Base-by-base conservation (phyloP, 2,329 filamentous ascomycete genomes). In the Lasiodiplodia citricola region DNA sequence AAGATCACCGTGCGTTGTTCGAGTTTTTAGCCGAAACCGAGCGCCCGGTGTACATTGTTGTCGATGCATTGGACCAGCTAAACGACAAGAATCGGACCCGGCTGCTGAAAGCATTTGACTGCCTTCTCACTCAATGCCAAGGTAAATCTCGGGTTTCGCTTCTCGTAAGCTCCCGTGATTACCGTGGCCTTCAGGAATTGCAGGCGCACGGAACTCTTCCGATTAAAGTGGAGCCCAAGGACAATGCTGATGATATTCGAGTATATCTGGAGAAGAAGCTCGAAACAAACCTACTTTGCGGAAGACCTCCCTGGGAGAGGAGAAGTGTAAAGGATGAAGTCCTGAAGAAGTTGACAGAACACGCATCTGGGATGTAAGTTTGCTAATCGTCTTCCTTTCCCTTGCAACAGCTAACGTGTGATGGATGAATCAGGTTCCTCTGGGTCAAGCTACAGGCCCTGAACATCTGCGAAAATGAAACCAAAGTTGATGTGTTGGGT, bases 381-480 rank as follows among this genome's bases (percentile, higher is more conserved):
- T 7, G 3, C 4, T n/a, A 1, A 2, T 4, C 7, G 4, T 7
- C 2, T 18, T n/a, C 4, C 13, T 18, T 41, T 5, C 4, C 6
- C 8, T 35, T 35, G 18, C 16, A 44, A 7, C 5, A 7, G 18
- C 41, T 44, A 7, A 44, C 16, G 5, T 18, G 41, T 18, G 7
- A 18, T 44, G 16, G 38, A 16, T 4, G 4, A 16, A 7, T 0
- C 13, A 44, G 41, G 41, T 44, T 44, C 6, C 41, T 44, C 7
- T 44, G 41, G 41, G 41, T 7, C 5, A n/a, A 44, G 5, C 16
- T 44, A 18, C 41, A 44, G 41, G 41, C 18, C 16, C 2, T 5
- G 16, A 44, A 44, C 4, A 44, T 44, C 41, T 44, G 41, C 14
- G 1, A 6, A 4, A 44, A 44, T 6, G 2, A 2, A 18, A 44